Percentiles rank a stretch among this genome's conserved stretches.
phyloP scores from a whole-genome alignment of 2,329 filamentous ascomycete genomes.

The Zasmidium cellare region DNA sequence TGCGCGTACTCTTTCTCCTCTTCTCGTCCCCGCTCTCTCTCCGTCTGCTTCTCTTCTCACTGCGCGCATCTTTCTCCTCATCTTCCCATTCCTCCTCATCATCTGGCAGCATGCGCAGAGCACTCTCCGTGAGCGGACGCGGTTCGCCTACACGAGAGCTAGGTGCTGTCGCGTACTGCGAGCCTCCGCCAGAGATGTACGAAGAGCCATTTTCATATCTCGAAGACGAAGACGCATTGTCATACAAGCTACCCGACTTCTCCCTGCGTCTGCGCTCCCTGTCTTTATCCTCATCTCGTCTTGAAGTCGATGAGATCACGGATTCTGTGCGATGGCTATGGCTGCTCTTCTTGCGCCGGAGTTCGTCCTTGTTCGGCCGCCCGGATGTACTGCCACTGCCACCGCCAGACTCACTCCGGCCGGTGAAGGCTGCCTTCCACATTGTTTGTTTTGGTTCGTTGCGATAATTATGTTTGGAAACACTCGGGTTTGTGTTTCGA shows the following conservation, averaged over 20 bases:
- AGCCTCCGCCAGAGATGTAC: conserved; percentile 5
- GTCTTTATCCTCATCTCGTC: conserved; percentile 25
- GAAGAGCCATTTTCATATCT: conserved; percentile 8
- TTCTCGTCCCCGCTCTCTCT: conserved; percentile 27
- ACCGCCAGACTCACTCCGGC: conserved; percentile 33
- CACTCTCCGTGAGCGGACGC: conserved; percentile 35
- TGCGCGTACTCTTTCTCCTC: conserved; percentile 33
- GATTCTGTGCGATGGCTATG: conserved; percentile 23
- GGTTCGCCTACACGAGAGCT: conserved; percentile 27
- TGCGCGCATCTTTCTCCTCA: conserved; percentile 29
- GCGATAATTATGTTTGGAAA: background rate
- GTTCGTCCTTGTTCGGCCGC: conserved; percentile 13
- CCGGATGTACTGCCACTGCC: conserved; percentile 18
- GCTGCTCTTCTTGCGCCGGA: conserved; percentile 30
- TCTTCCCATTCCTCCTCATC: conserved; percentile 36
- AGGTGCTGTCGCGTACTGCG: conserved; percentile 39
- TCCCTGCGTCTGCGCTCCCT: conserved; percentile 24
- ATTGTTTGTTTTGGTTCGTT: conserved; percentile 16
- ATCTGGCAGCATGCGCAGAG: conserved; percentile 32
- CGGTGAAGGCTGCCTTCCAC: conserved; percentile 38
- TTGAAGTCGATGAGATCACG: conserved; percentile 23
- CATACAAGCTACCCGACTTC: conserved; percentile 27
- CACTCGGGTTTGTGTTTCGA: background rate
- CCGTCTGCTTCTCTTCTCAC: conserved; percentile 32
- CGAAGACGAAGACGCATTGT: conserved; percentile 14